phyloP scores from a whole-genome alignment of 1,139 yeast genomes.

The Suhomyces wounanorum region DNA sequence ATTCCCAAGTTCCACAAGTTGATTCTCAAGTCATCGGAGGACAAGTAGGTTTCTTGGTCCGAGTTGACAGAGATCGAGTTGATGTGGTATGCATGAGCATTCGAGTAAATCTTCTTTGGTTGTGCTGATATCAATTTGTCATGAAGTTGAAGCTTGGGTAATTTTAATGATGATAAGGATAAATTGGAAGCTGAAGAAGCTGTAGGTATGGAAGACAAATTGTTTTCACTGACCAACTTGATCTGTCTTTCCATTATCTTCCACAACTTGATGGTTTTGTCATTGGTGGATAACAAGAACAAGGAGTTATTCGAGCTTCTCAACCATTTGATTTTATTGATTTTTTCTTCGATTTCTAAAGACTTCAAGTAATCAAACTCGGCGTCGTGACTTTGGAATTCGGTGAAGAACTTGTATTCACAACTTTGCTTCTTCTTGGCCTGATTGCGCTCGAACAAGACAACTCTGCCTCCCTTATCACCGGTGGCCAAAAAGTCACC shows the following conservation, averaged over 20 bases:
- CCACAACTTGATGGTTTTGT: constrained; percentile 97
- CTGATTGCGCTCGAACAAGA: constrained; percentile 87
- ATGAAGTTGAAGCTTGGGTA: constrained; percentile 88
- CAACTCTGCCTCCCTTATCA: constrained; percentile 98
- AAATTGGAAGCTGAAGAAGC: constrained; percentile 14
- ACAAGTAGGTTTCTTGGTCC: constrained; percentile 93
- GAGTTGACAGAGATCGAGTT: constrained; percentile 93
- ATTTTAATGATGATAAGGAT: constrained; percentile 48
- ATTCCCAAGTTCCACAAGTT: constrained; percentile 95
- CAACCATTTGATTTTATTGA: constrained; percentile 97
- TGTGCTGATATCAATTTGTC: constrained; percentile 95
- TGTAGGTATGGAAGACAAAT: constrained; percentile 28
- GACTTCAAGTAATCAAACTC: constrained; percentile 97
- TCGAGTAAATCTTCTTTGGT: constrained; percentile 87
- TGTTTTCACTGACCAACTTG: constrained; percentile 89
- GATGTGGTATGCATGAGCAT: constrained; percentile 98
- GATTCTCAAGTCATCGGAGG: constrained; percentile 93
- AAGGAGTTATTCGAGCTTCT: constrained; percentile 85
- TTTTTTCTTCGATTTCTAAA: constrained; percentile 95
- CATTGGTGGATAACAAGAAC: constrained; percentile 87
- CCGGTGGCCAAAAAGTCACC: constrained; percentile 98
- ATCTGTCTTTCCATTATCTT: constrained; percentile 90
- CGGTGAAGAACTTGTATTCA: constrained; percentile 94
- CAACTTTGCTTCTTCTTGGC: constrained; percentile 67
- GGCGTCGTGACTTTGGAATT: constrained; percentile 97